Conservation (phyloP, 192 early-diverging fungal species). For the Coemansia sp. region DNA sequence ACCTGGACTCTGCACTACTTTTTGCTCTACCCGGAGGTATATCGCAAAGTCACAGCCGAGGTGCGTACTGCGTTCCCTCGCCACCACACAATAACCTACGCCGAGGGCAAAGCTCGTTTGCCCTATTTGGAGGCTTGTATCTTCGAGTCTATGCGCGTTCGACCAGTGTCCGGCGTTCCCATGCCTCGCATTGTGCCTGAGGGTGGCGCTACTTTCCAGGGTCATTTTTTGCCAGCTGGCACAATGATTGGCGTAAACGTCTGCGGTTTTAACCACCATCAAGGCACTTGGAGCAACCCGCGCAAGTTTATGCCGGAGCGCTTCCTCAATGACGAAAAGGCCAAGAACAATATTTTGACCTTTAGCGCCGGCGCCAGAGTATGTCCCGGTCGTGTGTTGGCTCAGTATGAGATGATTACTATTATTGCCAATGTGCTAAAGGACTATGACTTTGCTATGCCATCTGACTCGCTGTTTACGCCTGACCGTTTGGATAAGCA, state of each 20-base stretch:
- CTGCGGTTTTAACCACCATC: constrained; percentile 30
- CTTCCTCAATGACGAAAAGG: constrained; percentile 17
- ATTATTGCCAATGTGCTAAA: constrained; percentile 32
- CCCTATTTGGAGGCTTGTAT: constrained; percentile 55
- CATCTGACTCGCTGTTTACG: constrained; percentile 9
- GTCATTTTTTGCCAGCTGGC: constrained; percentile 42
- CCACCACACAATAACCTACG: constrained; percentile 35
- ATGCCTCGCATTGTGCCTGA: constrained; percentile 34
- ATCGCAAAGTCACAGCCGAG: constrained; percentile 29
- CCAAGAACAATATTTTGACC: constrained; percentile 24
- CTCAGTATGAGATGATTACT: constrained; percentile 32
- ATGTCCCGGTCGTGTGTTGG: constrained; percentile 43
- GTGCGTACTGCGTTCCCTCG: constrained; percentile 34
- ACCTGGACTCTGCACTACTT: constrained; percentile 46
- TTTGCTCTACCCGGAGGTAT: constrained; percentile 30
- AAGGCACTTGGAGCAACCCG: constrained; percentile 18
- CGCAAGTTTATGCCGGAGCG: constrained; percentile 43
- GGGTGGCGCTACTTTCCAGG: constrained; percentile 31
- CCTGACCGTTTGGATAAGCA: constrained; percentile 13
- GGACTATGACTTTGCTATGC: constrained; percentile 30
- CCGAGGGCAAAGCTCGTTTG: constrained; percentile 30
- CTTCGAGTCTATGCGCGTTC: constrained; percentile 47
- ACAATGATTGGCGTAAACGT: constrained; percentile 19
- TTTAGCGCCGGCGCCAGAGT: constrained; percentile 46
- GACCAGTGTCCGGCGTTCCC: constrained; percentile 22